A percentile compares a stretch with the other conserved stretches of the same genome.
phyloP scores from a whole-genome alignment of 2,329 filamentous ascomycete species.

The Dothideomycetidae sp. region DNA sequence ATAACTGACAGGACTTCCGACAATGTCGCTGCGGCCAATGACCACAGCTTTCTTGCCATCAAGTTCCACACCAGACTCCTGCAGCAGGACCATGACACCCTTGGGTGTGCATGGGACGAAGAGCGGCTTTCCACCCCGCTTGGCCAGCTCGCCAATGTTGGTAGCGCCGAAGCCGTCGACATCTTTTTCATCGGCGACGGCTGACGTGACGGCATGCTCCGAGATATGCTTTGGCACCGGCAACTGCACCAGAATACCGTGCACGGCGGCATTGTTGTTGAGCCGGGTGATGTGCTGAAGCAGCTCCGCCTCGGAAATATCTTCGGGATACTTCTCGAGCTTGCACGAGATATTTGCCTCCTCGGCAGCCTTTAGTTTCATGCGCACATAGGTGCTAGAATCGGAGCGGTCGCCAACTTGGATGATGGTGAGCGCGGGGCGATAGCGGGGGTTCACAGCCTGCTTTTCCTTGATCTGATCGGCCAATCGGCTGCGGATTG shows the following conservation, averaged over 20 bases:
- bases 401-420: constrained; percentile 93
- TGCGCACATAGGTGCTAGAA: constrained; percentile 95
- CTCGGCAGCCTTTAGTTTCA: constrained; percentile 95
- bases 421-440: constrained; percentile 82
- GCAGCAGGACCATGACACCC: constrained; percentile 84
- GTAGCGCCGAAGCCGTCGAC: constrained; percentile 89
- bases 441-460: constrained; percentile 69
- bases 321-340: constrained; percentile 67
- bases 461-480: constrained; percentile 71
- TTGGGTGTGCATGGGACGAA: constrained; percentile 95
- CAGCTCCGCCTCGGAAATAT: constrained; percentile 71
- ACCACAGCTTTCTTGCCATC: constrained; percentile 90
- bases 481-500: constrained; percentile 70
- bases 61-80: constrained; percentile 69
- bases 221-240: constrained; percentile 81
- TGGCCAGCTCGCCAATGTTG: constrained; percentile 95
- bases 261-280: constrained; percentile 75
- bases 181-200: constrained; percentile 87
- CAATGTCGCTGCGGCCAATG: constrained; percentile 88
- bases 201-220: constrained; percentile 79
- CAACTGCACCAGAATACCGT: constrained; percentile 88
- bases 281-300: constrained; percentile 65
- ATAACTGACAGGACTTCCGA: constrained; percentile 92
- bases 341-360: constrained; percentile 90
- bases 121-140: constrained; percentile 75